Conservation (phyloP, 805 yeast genomes). For the Clavispora fructus region DNA sequence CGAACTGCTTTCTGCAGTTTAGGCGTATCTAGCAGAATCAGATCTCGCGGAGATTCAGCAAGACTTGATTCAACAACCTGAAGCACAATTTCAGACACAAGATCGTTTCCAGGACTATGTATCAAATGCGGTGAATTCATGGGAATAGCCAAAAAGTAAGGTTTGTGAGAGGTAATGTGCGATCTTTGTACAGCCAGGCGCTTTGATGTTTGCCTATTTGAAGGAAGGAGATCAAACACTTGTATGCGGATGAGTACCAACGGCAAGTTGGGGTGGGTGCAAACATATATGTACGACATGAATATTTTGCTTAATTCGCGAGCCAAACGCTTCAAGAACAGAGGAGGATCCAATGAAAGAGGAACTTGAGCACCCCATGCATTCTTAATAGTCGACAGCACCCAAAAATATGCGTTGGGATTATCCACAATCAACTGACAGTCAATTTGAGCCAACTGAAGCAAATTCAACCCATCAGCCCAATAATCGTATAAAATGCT, state of each 20-base stretch:
- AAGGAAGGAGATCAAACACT: conserved; percentile 47
- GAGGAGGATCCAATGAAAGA: conserved; percentile 44
- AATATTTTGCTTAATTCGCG: conserved; percentile 46
- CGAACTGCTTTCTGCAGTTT: conserved; percentile 29
- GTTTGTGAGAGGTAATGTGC: conserved; percentile 49
- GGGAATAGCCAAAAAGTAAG: conserved; percentile 66
- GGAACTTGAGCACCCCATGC: conserved; percentile 24
- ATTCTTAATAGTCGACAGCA: conserved; percentile 42
- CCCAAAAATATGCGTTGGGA: conserved; percentile 45
- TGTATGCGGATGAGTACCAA: conserved; percentile 60
- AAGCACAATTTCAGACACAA: conserved; percentile 48
- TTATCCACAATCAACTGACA: conserved; percentile 58
- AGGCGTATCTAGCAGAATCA: conserved; percentile 35
- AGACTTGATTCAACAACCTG: conserved; percentile 57
- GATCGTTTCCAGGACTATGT: conserved; percentile 43
- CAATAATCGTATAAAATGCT: conserved; percentile 46
- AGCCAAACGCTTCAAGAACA: conserved; percentile 45
- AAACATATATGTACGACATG: conserved; percentile 59
- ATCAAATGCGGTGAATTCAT: conserved; percentile 60
- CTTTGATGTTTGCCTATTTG: not conserved
- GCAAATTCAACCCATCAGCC: conserved; percentile 52
- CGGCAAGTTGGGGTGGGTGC: conserved; percentile 61
- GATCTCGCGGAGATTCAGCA: conserved; percentile 38
- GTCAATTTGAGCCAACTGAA: conserved; percentile 69
- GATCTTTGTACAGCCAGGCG: conserved; percentile 18